A percentile compares a stretch with the other conserved stretches of the same genome.
Evolutionary conservation across 768 basidiomycete species (phyloP).

Genomic region (Hygrophorus russula): DNA sequence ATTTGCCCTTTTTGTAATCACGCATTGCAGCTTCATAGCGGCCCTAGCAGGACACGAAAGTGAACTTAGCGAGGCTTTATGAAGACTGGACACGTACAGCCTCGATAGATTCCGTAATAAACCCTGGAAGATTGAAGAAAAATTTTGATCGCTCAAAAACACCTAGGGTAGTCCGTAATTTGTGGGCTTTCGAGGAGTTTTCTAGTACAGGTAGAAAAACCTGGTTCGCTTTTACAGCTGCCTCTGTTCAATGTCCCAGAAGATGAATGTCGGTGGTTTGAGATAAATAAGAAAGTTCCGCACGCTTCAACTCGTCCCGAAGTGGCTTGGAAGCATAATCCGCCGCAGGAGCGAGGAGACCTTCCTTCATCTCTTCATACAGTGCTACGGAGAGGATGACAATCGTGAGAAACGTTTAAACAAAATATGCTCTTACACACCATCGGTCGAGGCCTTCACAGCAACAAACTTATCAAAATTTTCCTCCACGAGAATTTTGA

Average conservation of each 20-base stretch:
- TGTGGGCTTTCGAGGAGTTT: conserved; percentile 89
- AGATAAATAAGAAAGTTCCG: conserved; percentile 12
- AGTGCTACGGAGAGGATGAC: conserved; percentile 40
- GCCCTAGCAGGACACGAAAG: conserved; percentile 38
- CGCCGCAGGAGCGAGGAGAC: conserved; percentile 59
- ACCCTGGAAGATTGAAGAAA: conserved; percentile 95
- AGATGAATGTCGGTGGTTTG: conserved; percentile 1
- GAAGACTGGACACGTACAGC: conserved; percentile 42
- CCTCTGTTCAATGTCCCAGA: conserved; percentile 36
- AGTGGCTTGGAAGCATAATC: conserved; percentile 81
- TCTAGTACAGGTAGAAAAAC: conserved; percentile 95
- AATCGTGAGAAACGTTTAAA: not conserved
- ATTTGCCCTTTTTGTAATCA: conserved; percentile 95
- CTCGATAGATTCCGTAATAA: conserved; percentile 81
- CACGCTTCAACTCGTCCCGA: conserved; percentile 79
- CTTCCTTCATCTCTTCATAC: conserved; percentile 88
- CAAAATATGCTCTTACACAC: conserved; percentile 27
- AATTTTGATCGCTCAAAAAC: conserved; percentile 97
- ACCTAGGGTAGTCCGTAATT: conserved; percentile 82
- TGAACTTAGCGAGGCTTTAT: conserved; percentile 1
- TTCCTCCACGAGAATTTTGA: conserved; percentile 89
- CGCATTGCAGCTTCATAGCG: conserved; percentile 89
- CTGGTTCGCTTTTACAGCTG: conserved; percentile 88
- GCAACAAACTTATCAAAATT: conserved; percentile 98
- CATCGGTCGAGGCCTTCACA: conserved; percentile 94